phyloP scores from a whole-genome alignment of 805 yeast genomes.

The Ogataea neopini region DNA sequence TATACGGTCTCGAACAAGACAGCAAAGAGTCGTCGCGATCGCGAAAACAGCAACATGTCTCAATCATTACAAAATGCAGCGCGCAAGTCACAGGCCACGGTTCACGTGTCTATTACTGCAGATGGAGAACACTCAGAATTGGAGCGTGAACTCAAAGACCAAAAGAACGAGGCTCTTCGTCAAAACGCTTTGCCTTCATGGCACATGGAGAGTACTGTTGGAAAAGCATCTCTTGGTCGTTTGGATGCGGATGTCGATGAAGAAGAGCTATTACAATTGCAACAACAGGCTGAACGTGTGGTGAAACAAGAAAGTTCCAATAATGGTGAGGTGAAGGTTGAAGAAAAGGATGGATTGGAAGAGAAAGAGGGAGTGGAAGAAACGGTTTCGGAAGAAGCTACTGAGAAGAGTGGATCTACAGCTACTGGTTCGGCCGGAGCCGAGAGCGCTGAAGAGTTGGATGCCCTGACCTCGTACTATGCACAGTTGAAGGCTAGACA shows the following conservation, averaged over 20 bases:
- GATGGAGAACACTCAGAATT: slow-evolving; percentile 71
- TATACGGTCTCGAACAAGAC: slow-evolving; percentile 58
- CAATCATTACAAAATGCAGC: slow-evolving; percentile 37
- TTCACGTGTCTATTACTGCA: slow-evolving; percentile 87
- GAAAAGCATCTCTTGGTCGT: slow-evolving; percentile 58
- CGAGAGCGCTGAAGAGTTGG: slow-evolving; percentile 67
- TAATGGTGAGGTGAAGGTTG: slow-evolving; percentile 20
- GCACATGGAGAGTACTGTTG: slow-evolving; percentile 92
- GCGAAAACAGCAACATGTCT: slow-evolving; percentile 24
- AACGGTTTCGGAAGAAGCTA: neutral
- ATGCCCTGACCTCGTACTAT: slow-evolving; percentile 72
- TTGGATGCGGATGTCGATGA: slow-evolving; percentile 50
- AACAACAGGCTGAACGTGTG: slow-evolving; percentile 9
- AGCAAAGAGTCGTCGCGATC: slow-evolving; percentile 22
- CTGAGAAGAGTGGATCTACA: neutral
- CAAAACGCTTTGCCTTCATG: slow-evolving; percentile 97
- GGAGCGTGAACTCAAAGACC: slow-evolving; percentile 65
- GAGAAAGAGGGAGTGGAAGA: neutral
- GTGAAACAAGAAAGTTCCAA: slow-evolving; percentile 12
- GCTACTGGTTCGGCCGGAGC: slow-evolving; percentile 23
- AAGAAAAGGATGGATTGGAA: slow-evolving; percentile 9
- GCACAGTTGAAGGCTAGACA: slow-evolving; percentile 73
- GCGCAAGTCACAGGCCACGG: slow-evolving; percentile 69
- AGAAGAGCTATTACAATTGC: slow-evolving; percentile 13
- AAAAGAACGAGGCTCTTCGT: slow-evolving; percentile 67